Percentiles rank a stretch among this genome's conserved stretches.
phyloP scores from a whole-genome alignment of 805 yeast genomes.

The Priceomyces medius region DNA sequence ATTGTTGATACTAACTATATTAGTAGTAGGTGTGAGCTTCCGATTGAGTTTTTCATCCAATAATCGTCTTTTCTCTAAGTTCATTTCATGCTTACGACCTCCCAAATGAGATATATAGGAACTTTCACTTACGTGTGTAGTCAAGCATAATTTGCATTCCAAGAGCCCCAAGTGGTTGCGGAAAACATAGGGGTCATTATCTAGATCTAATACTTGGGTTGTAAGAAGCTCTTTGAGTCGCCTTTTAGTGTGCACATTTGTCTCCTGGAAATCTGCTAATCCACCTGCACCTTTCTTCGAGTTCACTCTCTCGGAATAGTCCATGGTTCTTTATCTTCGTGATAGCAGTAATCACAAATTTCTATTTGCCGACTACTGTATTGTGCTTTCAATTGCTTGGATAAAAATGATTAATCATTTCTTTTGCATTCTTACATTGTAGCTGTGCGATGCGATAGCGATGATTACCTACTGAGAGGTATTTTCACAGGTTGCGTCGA shows the following conservation, averaged over 20 bases:
- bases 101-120: conserved; percentile 82
- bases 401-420: too few relatives aligned
- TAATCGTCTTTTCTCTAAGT: conserved; percentile 57
- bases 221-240: conserved; percentile 64
- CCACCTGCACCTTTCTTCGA: conserved; percentile 92
- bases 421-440: too few relatives aligned
- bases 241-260: conserved; percentile 65
- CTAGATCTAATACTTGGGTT: conserved; percentile 49
- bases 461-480: neutral
- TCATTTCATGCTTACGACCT: conserved; percentile 79
- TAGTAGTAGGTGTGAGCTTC: conserved; percentile 14
- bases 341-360: too few relatives aligned
- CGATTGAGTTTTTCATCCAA: conserved; percentile 33
- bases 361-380: too few relatives aligned
- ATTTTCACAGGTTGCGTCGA: conserved; percentile 5
- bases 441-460: neutral
- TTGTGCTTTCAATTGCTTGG: too few relatives aligned
- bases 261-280: conserved; percentile 69
- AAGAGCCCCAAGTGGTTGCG: conserved; percentile 79
- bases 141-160: conserved; percentile 82
- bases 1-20: conserved; percentile 32
- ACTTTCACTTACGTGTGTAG: conserved; percentile 76
- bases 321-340: conserved; percentile 60
- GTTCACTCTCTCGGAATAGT: conserved; percentile 85
- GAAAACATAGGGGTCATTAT: conserved; percentile 79